Base-by-base conservation (phyloP, 345 rosid genomes). In the Heritiera fomes region DNA sequence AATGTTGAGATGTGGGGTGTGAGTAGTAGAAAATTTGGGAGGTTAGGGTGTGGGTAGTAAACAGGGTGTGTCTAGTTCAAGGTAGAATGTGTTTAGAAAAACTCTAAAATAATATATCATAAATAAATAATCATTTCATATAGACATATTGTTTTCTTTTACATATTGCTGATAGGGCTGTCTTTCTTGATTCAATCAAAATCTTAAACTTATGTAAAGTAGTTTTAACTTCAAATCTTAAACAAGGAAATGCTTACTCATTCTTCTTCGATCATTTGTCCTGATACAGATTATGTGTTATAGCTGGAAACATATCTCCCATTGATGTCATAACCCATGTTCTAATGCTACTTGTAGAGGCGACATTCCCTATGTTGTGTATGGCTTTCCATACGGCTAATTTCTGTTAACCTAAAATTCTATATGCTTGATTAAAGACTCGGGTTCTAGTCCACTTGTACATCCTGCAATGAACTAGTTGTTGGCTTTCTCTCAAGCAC, bases 261-360 rank as follows among this genome's bases (percentile, higher is more conserved):
- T 18, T 5, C n/a, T 50, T 71, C 15, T 71, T 50, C 28, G 30
- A 50, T 71, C 61, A 8, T 56, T 77, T 73, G 61, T 11, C 3
- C 71, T 13, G 46, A 2, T 84, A 87, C 88, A 96, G 99, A 75
- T 68, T 96, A 58, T 96, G 99, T 46, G 91, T 96, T 64, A 94
- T 96, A 56, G 98, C 98, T 61, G 99, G 97, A 75, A 96, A 96
- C 86, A 96, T 96, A 79, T 94, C 98, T 76, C 98, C 99, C 2
- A 96, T 96, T 7, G 98, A 97, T 85, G 99, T 94, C 65, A 94
- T 96, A 55, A 96, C 98, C 7, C 99, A 96, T 80, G 91, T 94
- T 58, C 99, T 97, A 59, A 84, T 97, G 86, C 84, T 97, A 77
- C 93, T 98, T 4, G 98, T 94, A 82, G 98, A 94, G 80, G 73